phyloP scores from a whole-genome alignment of 108 stramenopile species.

The Discostella stelligeroides region DNA sequence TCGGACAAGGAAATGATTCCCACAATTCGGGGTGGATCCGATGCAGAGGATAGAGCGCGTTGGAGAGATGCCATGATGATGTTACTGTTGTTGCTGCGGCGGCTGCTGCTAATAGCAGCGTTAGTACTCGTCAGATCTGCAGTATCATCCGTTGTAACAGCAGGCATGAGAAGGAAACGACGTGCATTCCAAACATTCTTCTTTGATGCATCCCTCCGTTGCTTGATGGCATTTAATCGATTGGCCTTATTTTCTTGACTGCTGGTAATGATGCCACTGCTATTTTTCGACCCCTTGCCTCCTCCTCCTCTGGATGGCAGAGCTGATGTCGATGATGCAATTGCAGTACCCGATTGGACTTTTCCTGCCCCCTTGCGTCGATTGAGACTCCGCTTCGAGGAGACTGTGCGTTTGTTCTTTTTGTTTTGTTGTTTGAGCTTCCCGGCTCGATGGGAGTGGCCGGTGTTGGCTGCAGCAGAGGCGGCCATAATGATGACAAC shows the following conservation, averaged over 20 bases:
- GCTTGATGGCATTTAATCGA: conserved; percentile 68
- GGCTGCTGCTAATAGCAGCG: too few species aligned
- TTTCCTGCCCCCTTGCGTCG: conserved; percentile 65
- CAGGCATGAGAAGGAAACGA: conserved; percentile 13
- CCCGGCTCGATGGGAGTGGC: conserved; percentile 52
- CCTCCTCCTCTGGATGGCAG: conserved; percentile 11
- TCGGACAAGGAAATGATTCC: conserved; percentile 85
- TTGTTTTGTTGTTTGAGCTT: conserved; percentile 78
- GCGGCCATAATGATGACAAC: conserved; percentile 2
- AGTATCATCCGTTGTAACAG: too few species aligned
- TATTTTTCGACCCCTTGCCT: conserved; percentile 14
- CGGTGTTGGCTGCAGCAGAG: conserved; percentile 9
- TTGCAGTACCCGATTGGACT: conserved; percentile 39
- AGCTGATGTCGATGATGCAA: not conserved
- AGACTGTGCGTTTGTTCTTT: conserved; percentile 74
- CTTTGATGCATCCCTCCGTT: conserved; percentile 59
- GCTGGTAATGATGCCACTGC: not conserved
- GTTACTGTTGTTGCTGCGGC: not conserved
- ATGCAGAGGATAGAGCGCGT: not conserved
- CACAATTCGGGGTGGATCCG: conserved; percentile 74
- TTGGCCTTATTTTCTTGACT: conserved; percentile 54
- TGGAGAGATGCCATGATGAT: not conserved
- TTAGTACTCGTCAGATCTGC: too few species aligned
- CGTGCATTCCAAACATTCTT: conserved; percentile 51
- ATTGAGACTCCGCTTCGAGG: conserved; percentile 71